Evolutionary conservation across 805 yeast species (phyloP).

Genomic region (Suhomyces emberorum): DNA sequence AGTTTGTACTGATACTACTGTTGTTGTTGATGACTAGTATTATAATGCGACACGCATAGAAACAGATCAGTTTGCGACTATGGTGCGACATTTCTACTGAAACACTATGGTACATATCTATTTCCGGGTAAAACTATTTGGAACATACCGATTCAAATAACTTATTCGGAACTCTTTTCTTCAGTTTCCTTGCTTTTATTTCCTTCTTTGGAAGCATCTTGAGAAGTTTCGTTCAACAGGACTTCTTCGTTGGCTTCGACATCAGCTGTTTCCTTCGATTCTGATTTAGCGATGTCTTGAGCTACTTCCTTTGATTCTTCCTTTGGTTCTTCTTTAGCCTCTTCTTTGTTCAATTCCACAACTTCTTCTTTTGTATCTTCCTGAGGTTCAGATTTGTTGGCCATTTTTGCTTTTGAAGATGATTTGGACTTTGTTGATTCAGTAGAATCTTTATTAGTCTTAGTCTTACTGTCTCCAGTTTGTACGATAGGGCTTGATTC

Average conservation of each 20-base stretch:
- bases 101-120: too few relatives aligned
- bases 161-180: too few relatives aligned
- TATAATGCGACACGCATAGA: too few relatives aligned
- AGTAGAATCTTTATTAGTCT: too few relatives aligned
- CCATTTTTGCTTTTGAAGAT: background rate
- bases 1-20: too few relatives aligned
- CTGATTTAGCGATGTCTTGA: slow-evolving; percentile 3
- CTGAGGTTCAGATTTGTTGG: background rate
- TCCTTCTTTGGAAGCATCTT: slow-evolving; percentile 1
- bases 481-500: too few relatives aligned
- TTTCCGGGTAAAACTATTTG: too few relatives aligned
- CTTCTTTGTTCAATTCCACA: slow-evolving; percentile 3
- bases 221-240: background rate
- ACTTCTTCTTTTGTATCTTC: slow-evolving; percentile 3
- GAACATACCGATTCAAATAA: too few relatives aligned
- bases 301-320: slow-evolving; percentile 3
- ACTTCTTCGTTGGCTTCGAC: slow-evolving; percentile 5
- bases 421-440: background rate
- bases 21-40: too few relatives aligned
- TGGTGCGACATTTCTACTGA: too few relatives aligned
- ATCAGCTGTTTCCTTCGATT: slow-evolving; percentile 7
- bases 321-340: slow-evolving; percentile 2
- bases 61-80: too few relatives aligned
- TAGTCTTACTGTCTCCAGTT: slow-evolving; percentile 1
- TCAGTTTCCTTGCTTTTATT: too few relatives aligned